Evolutionary conservation across 306 rosid species (phyloP), one percentile per base, ranked within the genome.

Genomic region (Prunus armeniaca): DNA sequence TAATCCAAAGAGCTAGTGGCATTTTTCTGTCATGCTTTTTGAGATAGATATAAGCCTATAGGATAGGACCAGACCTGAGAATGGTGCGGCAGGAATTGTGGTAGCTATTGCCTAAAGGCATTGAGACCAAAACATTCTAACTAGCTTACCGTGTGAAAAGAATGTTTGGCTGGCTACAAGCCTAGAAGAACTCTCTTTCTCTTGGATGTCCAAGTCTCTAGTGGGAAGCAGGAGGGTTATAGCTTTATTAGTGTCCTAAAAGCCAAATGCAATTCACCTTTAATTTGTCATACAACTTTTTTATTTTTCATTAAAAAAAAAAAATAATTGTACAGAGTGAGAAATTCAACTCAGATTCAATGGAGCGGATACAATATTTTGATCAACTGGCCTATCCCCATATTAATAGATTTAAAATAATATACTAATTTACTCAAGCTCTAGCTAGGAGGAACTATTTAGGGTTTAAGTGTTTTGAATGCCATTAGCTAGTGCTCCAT

Each of bases 401-500:
- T 6, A 34, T 34, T 34, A 25, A 1, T 25, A 6, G 0, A 1
- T 34, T 34, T 34, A 34, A 0, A 34, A 34, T 34, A 0, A 34
- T 34, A 34, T 34, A 34, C 8, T 5, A 5, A 34, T 6, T 34
- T 34, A 1, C 41, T 34, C 41, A 1, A 34, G 1, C 2, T 56
- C 61, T 19, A 12, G 9, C 2, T 50, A 2, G 28, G n/a, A 47
- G 17, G 27, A 45, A 45, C 12, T 9, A 74, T 8, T 13, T 15
- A 19, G 17, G 9, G 20, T 49, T 27, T 30, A n/a, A 30, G 11
- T 30, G 52, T 8, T 12, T n/a, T 49, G 38, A 22, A 62, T 50
- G 56, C 57, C 25, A 60, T 60, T 47, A 34, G 47, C 63, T 47
- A 74, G 79, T 74, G 79, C 83, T 65, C 73, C 49, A n/a, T 80